Evolutionary conservation across 129 eudicot species (phyloP).

Genomic region (Lactuca saligna): DNA sequence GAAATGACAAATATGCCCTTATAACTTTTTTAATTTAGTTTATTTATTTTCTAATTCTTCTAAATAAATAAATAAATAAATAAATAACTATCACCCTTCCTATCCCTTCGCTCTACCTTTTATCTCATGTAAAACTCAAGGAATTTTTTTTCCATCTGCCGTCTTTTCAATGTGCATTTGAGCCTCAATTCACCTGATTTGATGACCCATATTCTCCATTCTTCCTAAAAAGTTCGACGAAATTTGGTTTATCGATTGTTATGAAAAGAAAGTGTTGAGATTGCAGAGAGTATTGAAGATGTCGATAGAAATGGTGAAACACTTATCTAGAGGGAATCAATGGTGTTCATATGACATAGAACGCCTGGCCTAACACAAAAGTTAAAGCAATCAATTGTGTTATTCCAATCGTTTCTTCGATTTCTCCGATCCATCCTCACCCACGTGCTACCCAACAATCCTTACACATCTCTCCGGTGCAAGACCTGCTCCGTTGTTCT

Average conservation of each 20-base stretch:
- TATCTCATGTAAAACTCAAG: too few species aligned
- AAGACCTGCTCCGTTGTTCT: constrained; percentile 53
- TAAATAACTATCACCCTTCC: too few species aligned
- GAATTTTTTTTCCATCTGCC: too few species aligned
- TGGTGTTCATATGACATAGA: constrained; percentile 72
- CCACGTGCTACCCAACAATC: constrained; percentile 54
- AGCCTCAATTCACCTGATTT: constrained; percentile 15
- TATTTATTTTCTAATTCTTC: too few species aligned
- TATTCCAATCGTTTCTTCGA: constrained; percentile 71
- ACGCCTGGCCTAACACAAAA: constrained; percentile 65
- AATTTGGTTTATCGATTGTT: not conserved
- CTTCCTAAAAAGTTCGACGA: constrained; percentile 4
- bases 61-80: too few species aligned
- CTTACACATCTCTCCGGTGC: constrained; percentile 70
- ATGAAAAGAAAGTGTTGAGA: not conserved
- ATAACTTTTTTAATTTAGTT: too few species aligned
- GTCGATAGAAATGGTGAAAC: constrained; percentile 59
- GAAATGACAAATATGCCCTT: too few species aligned
- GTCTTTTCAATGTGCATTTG: constrained; percentile 10
- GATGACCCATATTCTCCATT: constrained; percentile 8
- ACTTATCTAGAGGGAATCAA: constrained; percentile 73
- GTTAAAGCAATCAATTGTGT: constrained; percentile 66
- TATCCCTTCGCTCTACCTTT: too few species aligned
- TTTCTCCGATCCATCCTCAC: constrained; percentile 63
- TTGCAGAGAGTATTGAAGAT: constrained; percentile 11